These are phyloP conservation scores for Myxozyma geophila DNA, from an alignment of 805 yeast genomes.

Conservation along the genomic window DNA sequence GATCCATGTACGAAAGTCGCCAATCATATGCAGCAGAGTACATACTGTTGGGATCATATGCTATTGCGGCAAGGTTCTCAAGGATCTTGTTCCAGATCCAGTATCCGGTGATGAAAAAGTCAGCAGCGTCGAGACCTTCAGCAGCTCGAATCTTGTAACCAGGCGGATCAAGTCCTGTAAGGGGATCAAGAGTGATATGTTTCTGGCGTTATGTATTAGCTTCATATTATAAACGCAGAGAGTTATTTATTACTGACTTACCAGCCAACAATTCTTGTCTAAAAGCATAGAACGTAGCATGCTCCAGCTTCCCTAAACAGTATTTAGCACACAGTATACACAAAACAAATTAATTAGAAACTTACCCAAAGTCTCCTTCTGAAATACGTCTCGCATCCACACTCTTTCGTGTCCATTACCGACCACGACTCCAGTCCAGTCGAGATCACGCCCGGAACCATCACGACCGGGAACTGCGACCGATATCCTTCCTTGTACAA, in stretches of 20 bases:
- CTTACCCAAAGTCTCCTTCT: conserved; percentile 81
- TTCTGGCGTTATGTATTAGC: conserved; percentile 44
- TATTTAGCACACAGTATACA: neutral
- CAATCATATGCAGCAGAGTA: conserved; percentile 92
- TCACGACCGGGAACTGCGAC: conserved; percentile 75
- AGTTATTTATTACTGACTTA: neutral
- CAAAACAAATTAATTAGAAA: neutral
- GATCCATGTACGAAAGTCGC: conserved; percentile 87
- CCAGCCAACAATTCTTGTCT: conserved; percentile 90
- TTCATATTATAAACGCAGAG: neutral
- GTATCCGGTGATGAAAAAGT: conserved; percentile 94
- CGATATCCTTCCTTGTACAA: conserved; percentile 58
- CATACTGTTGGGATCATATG: conserved; percentile 92
- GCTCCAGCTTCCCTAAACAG: conserved; percentile 73
- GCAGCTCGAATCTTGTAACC: conserved; percentile 82
- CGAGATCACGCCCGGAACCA: conserved; percentile 93
- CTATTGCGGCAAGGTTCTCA: conserved; percentile 92
- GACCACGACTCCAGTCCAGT: conserved; percentile 97
- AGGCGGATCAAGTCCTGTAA: conserved; percentile 92
- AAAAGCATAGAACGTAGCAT: conserved; percentile 91
- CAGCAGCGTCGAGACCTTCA: conserved; percentile 96
- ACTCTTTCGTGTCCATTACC: conserved; percentile 69
- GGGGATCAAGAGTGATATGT: conserved; percentile 85
- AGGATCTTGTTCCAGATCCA: conserved; percentile 98
- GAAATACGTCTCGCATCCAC: conserved; percentile 84